Evolutionary conservation across 2,329 filamentous ascomycete species (phyloP).

Genomic region (Penicillium sp.): DNA sequence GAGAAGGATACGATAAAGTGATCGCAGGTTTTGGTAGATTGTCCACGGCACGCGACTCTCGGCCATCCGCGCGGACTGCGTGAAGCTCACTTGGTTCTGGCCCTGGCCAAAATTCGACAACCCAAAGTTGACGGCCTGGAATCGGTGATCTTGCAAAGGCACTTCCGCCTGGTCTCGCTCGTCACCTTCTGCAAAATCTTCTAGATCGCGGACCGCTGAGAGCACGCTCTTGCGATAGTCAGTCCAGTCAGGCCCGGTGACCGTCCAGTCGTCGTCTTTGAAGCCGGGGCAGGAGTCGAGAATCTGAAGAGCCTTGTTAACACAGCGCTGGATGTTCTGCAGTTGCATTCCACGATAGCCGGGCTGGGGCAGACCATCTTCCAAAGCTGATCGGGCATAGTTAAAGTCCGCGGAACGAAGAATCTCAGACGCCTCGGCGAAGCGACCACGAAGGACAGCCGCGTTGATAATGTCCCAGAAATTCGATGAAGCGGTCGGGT

Average conservation of each 20-base stretch:
- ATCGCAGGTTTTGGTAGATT: constrained; percentile 81
- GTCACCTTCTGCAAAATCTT: constrained; percentile 76
- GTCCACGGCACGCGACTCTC: constrained; percentile 87
- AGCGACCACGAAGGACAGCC: constrained; percentile 72
- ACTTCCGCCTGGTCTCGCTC: constrained; percentile 50
- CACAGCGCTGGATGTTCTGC: constrained; percentile 73
- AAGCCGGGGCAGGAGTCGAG: constrained; percentile 73
- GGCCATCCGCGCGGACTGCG: constrained; percentile 69
- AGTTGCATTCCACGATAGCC: constrained; percentile 76
- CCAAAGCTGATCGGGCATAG: constrained; percentile 65
- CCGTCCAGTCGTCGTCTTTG: constrained; percentile 71
- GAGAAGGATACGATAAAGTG: constrained; percentile 77
- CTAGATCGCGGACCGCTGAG: constrained; percentile 69
- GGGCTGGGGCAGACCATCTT: constrained; percentile 63
- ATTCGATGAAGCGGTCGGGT: constrained; percentile 72
- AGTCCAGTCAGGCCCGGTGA: constrained; percentile 78
- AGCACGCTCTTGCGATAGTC: constrained; percentile 77
- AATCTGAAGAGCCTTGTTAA: constrained; percentile 67
- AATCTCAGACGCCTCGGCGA: constrained; percentile 66
- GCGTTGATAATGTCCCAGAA: constrained; percentile 88
- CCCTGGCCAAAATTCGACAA: constrained; percentile 44
- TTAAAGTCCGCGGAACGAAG: constrained; percentile 78
- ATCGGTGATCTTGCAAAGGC: constrained; percentile 45
- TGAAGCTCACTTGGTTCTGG: constrained; percentile 61
- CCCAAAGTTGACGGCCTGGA: constrained; percentile 53